Conservation (phyloP, 2,329 filamentous ascomycete species). For the Claviceps monticola region DNA sequence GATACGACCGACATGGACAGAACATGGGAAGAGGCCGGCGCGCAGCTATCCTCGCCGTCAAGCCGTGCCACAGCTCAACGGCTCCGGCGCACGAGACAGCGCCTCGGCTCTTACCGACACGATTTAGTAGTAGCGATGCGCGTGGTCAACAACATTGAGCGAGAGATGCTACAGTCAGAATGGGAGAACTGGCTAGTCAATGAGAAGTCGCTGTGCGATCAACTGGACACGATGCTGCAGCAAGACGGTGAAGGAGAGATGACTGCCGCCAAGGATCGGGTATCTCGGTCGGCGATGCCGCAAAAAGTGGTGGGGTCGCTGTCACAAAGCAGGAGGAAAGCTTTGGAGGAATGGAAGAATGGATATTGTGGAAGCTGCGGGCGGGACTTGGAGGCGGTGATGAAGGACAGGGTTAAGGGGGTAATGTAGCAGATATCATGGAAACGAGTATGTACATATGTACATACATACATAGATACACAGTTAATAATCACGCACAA, state of each 20-base stretch:
- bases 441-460: too few species aligned
- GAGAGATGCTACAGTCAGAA: slow-evolving; percentile 71
- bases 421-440: slow-evolving; percentile 3
- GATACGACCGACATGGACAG: slow-evolving; percentile 44
- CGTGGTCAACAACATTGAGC: slow-evolving; percentile 78
- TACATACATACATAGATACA: too few species aligned
- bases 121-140: slow-evolving; percentile 83
- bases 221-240: slow-evolving; percentile 35
- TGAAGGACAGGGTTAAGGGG: slow-evolving; percentile 17
- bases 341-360: slow-evolving; percentile 34
- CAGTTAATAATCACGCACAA: too few species aligned
- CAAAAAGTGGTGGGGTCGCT: slow-evolving; percentile 21
- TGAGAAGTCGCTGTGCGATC: slow-evolving; percentile 63
- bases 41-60: slow-evolving; percentile 29
- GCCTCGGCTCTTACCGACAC: slow-evolving; percentile 72
- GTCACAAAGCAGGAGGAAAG: slow-evolving; percentile 18
- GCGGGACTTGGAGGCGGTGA: slow-evolving; percentile 25
- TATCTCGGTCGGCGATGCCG: slow-evolving; percentile 8
- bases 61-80: slow-evolving; percentile 46
- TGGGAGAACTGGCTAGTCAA: slow-evolving; percentile 87
- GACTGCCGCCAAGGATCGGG: slow-evolving; percentile 8
- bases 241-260: slow-evolving; percentile 11
- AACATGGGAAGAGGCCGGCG: slow-evolving; percentile 38
- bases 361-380: slow-evolving; percentile 44
- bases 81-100: slow-evolving; percentile 67